These are phyloP conservation scores for Penicillium roqueforti DNA, from an alignment of 495 filamentous ascomycete species.

Conservation along the genomic window DNA sequence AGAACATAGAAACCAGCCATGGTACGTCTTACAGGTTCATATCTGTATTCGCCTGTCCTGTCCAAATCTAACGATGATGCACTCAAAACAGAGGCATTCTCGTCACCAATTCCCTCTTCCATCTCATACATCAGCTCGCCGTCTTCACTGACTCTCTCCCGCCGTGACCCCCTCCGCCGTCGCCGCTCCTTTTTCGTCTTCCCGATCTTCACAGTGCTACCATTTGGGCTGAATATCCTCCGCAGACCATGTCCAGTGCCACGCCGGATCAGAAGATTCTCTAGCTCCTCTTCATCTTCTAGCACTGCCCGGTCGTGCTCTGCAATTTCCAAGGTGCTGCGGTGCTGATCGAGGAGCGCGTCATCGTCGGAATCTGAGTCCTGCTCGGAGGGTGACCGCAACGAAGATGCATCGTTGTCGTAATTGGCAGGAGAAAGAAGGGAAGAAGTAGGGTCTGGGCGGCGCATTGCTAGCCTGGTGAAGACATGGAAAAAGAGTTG, in stretches of 20 bases:
- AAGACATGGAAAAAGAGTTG: slow-evolving; percentile 24
- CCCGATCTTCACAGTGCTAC: slow-evolving; percentile 49
- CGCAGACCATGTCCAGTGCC: slow-evolving; percentile 49
- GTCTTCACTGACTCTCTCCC: slow-evolving; percentile 54
- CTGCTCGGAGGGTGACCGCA: slow-evolving; percentile 64
- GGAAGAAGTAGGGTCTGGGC: slow-evolving; percentile 26
- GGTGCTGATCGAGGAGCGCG: slow-evolving; percentile 55
- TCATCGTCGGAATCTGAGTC: slow-evolving; percentile 77
- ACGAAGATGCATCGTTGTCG: slow-evolving; percentile 63
- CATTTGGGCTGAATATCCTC: slow-evolving; percentile 42
- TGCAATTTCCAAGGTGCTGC: slow-evolving; percentile 66
- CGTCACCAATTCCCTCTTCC: slow-evolving; percentile 74
- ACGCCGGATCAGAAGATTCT: slow-evolving; percentile 61
- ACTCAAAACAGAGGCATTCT: slow-evolving; percentile 47
- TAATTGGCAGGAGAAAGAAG: slow-evolving; percentile 61
- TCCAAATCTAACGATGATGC: slow-evolving; percentile 44
- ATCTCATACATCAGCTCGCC: slow-evolving; percentile 82
- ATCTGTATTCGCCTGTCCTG: slow-evolving; percentile 28
- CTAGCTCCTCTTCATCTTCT: slow-evolving; percentile 83
- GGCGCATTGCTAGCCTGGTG: slow-evolving; percentile 22
- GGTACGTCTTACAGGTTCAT: slow-evolving; percentile 27
- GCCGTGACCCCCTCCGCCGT: slow-evolving; percentile 38
- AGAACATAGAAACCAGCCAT: neutral
- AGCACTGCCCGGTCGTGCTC: slow-evolving; percentile 72
- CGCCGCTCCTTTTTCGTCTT: slow-evolving; percentile 48